Base-by-base conservation (phyloP, 192 early-diverging fungal genomes). In the Coemansia sp. region DNA sequence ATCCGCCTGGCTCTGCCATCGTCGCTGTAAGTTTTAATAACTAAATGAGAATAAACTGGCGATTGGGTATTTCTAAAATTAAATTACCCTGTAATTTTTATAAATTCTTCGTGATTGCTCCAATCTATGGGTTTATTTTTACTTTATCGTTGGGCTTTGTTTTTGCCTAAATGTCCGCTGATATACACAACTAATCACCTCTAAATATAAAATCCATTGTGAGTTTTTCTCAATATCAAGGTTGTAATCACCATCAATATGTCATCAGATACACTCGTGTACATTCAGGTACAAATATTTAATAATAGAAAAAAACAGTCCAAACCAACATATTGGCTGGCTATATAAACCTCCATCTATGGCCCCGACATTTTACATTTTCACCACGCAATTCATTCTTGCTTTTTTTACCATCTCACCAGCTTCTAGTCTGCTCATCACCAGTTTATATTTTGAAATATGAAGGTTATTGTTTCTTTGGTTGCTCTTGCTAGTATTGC, bases 1-100 rank as follows among this genome's bases (percentile, higher is more conserved):
- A 80, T 19, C 72, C 78, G 12, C 78, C 78, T 3, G 78, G 78
- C 10, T 55, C 62, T 15, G 49, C 34, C 62, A 64, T 64, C 11
- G 21, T 49, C 40, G 40, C 14, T n/a, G 14, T 28, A 4, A 54
- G 14, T 54, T 0, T 44, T 44, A 5, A 12, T 15, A 19, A 53
- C 4, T 12, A 26, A 22, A 15, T 8, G 26, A 28, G 3, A 54
- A 54, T 14, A 54, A 0, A 12, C 14, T 31, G 17, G n/a, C 3
- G 15, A 28, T n/a, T 8, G 3, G 5, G 2, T 14, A 3, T 11
- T 25, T 54, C 1, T 12, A 21, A 51, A 21, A 21, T 40, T 40
- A 40, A 44, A 44, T 44, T 44, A 44, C n/a, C 7, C 1, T 44
- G 40, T 44, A 44, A 44, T 44, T 44, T 44, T 44, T 44, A 44